Evolutionary conservation across 1,284 basidiomycete genomes (phyloP).

Genomic region (Heterobasidion parviporum): DNA sequence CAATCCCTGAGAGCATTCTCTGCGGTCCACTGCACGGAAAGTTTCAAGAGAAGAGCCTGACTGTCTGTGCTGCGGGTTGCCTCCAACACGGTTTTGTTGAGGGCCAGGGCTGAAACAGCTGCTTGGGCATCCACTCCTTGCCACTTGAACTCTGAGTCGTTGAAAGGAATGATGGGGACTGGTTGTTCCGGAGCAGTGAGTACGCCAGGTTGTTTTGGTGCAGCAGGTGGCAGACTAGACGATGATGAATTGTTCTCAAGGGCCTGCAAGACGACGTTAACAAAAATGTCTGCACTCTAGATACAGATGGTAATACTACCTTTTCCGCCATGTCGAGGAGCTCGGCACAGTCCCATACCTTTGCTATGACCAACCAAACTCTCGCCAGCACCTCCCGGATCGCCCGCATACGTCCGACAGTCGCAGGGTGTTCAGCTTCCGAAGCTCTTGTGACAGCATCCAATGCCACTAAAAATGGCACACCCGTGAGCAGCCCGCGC

Average conservation of each 20-base stretch:
- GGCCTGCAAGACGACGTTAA: slow-evolving; percentile 4
- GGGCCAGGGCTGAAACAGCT: slow-evolving; percentile 45
- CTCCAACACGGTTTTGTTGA: slow-evolving; percentile 45
- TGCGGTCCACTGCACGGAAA: slow-evolving; percentile 63
- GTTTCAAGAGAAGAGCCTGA: slow-evolving; percentile 40
- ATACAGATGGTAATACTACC: slow-evolving; percentile 27
- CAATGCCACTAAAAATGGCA: slow-evolving; percentile 82
- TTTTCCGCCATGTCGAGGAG: slow-evolving; percentile 48
- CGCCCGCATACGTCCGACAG: slow-evolving; percentile 41
- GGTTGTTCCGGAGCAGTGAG: slow-evolving; percentile 28
- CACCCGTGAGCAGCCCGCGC: slow-evolving; percentile 65
- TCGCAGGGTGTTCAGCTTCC: slow-evolving; percentile 28
- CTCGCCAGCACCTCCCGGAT: slow-evolving; percentile 60
- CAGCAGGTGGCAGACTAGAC: slow-evolving; percentile 14
- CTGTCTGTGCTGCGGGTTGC: slow-evolving; percentile 53
- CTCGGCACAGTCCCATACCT: slow-evolving; percentile 59
- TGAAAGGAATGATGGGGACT: slow-evolving; percentile 23
- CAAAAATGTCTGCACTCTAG: background rate
- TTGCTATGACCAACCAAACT: slow-evolving; percentile 63
- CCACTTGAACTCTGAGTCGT: slow-evolving; percentile 15
- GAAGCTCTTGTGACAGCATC: slow-evolving; percentile 46
- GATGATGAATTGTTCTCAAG: slow-evolving; percentile 4
- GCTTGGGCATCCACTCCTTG: slow-evolving; percentile 44
- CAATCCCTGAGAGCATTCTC: slow-evolving; percentile 71
- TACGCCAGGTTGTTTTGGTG: slow-evolving; percentile 21